Conservation (phyloP, 129 eudicot genomes). For the Kitagawia praeruptora region DNA sequence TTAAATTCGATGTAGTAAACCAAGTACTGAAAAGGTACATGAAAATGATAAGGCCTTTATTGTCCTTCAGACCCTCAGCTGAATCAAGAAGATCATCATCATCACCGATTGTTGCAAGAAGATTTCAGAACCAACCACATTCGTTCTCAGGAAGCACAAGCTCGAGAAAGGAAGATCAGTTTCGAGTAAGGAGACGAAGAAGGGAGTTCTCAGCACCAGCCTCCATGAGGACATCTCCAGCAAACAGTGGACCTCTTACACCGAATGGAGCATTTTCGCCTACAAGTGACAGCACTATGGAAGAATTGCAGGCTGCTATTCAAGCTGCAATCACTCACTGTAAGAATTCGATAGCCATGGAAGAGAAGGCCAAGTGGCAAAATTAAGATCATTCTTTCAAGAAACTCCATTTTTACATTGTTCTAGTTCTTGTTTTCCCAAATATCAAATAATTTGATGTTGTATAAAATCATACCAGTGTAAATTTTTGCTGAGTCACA, state of each 20-base stretch:
- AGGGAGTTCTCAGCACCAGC: slow-evolving; percentile 80
- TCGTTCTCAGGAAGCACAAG: slow-evolving; percentile 55
- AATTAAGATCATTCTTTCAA: background rate
- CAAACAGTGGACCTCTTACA: slow-evolving; percentile 62
- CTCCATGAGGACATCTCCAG: slow-evolving; percentile 69
- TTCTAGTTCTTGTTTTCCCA: slow-evolving; percentile 81
- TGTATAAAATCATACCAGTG: background rate
- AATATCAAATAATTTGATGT: slow-evolving; percentile 7
- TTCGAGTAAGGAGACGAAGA: slow-evolving; percentile 29
- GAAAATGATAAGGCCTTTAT: slow-evolving; percentile 61
- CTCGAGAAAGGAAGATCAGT: slow-evolving; percentile 24
- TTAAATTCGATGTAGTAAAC: slow-evolving; percentile 47
- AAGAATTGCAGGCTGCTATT: slow-evolving; percentile 87
- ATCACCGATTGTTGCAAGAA: background rate
- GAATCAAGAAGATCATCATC: slow-evolving; percentile 17
- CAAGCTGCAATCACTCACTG: slow-evolving; percentile 98
- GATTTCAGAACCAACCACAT: slow-evolving; percentile 28
- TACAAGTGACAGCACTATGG: slow-evolving; percentile 79
- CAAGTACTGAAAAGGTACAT: slow-evolving; percentile 63
- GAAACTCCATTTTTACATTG: background rate
- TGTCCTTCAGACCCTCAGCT: slow-evolving; percentile 27
- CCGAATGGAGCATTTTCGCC: slow-evolving; percentile 36
- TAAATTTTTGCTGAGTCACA: background rate
- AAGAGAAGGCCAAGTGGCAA: slow-evolving; percentile 35
- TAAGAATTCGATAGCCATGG: slow-evolving; percentile 67